phyloP scores from a whole-genome alignment of 768 basidiomycete species.

The Hericium coralloides region DNA sequence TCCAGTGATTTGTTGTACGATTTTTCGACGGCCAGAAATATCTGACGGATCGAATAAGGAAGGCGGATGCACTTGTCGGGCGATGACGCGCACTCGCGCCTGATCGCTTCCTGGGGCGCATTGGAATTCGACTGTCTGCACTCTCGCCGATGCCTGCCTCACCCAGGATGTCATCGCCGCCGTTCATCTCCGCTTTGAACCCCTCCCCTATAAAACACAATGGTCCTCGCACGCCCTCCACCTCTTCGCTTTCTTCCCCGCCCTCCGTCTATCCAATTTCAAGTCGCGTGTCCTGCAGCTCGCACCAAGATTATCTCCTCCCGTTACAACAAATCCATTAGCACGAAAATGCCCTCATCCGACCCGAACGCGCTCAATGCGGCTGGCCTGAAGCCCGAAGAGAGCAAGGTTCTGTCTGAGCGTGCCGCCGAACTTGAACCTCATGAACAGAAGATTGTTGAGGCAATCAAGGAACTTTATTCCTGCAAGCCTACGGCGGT shows the following conservation, averaged over 20 bases:
- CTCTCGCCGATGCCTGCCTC: too few species aligned
- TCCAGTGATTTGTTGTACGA: too few species aligned
- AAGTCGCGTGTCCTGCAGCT: not conserved
- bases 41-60: too few species aligned
- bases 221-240: not conserved
- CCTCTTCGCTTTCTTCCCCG: not conserved
- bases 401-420: constrained; percentile 30
- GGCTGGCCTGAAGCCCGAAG: constrained; percentile 29
- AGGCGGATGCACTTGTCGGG: too few species aligned
- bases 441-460: constrained; percentile 22
- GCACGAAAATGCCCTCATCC: constrained; percentile 5
- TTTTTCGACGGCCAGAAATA: too few species aligned
- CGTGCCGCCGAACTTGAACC: constrained; percentile 24
- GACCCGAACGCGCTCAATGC: constrained; percentile 22
- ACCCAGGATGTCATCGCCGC: too few species aligned
- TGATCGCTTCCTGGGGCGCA: too few species aligned
- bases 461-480: constrained; percentile 33
- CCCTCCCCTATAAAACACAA: not conserved
- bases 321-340: not conserved
- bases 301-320: not conserved
- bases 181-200: not conserved
- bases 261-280: not conserved
- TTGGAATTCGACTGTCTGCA: too few species aligned
- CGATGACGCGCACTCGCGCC: too few species aligned
- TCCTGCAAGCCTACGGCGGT: constrained; percentile 2